These are phyloP conservation scores for Calendula officinalis DNA, from an alignment of 129 eudicot species.

Conservation along the genomic window DNA sequence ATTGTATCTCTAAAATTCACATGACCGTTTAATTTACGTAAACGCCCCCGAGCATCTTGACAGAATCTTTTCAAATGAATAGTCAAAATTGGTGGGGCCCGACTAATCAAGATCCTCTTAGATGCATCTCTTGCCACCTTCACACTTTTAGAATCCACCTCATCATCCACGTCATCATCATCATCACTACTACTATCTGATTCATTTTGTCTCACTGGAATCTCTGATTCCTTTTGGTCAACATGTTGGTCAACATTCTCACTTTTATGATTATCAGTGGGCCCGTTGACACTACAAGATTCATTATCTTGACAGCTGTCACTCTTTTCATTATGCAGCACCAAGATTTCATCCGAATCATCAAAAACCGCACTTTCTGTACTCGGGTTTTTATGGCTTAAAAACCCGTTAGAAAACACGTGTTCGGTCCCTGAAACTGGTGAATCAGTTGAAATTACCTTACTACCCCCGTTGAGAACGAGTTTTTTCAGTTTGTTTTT, in stretches of 20 bases:
- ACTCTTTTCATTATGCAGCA: constrained; percentile 7
- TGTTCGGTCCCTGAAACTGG: constrained; percentile 21
- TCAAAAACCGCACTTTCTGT: constrained; percentile 14
- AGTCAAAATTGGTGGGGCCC: constrained; percentile 72
- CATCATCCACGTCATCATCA: constrained; percentile 59
- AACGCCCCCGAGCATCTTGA: constrained; percentile 89
- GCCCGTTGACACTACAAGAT: constrained; percentile 19
- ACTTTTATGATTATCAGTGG: constrained; percentile 21
- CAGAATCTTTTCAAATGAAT: constrained; percentile 85
- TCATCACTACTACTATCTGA: constrained; percentile 48
- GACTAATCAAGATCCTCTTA: constrained; percentile 66
- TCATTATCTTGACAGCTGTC: constrained; percentile 28
- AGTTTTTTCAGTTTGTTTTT: constrained; percentile 32
- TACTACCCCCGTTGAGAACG: constrained; percentile 22
- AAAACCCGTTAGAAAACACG: constrained; percentile 4
- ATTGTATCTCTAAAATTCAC: constrained; percentile 64
- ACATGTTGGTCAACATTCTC: constrained; percentile 20
- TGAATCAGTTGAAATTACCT: constrained; percentile 27
- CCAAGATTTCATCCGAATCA: constrained; percentile 9
- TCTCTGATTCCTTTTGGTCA: constrained; percentile 9
- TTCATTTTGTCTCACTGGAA: constrained; percentile 27
- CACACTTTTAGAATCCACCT: constrained; percentile 41
- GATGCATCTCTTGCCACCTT: constrained; percentile 92
- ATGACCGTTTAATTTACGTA: constrained; percentile 84
- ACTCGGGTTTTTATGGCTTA: constrained; percentile 26